Evolutionary conservation across 2,329 filamentous ascomycete species (phyloP).

Genomic region (Elsinoe ampelina): DNA sequence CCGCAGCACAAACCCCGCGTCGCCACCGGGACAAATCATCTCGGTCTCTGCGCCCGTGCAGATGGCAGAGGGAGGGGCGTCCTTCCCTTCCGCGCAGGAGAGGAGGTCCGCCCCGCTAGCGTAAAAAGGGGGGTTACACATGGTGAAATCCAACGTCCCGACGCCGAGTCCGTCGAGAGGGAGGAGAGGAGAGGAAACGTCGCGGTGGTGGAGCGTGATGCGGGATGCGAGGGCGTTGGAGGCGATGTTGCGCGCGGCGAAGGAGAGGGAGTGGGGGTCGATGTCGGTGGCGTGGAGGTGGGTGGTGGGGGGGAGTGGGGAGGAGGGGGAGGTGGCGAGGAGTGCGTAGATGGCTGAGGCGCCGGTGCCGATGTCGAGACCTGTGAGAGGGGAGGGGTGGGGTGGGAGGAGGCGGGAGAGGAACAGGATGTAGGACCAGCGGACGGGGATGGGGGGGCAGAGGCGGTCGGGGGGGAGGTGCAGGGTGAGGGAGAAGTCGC

Average conservation of each 20-base stretch:
- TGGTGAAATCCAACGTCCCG: constrained; percentile 65
- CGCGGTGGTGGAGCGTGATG: constrained; percentile 55
- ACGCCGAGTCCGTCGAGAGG: constrained; percentile 49
- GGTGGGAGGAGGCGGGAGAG: constrained; percentile 3
- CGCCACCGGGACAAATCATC: constrained; percentile 70
- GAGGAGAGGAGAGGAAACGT: constrained; percentile 48
- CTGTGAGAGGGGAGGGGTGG: background rate
- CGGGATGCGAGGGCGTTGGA: constrained; percentile 55
- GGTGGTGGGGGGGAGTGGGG: constrained; percentile 59
- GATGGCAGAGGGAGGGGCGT: constrained; percentile 58
- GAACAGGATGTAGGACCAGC: constrained; percentile 19
- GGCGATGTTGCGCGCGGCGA: constrained; percentile 57
- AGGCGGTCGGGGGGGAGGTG: constrained; percentile 67
- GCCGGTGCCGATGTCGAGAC: constrained; percentile 58
- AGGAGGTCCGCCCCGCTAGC: constrained; percentile 60
- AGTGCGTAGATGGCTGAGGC: constrained; percentile 88
- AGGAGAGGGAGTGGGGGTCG: constrained; percentile 58
- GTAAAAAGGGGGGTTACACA: constrained; percentile 96
- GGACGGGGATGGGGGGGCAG: constrained; percentile 65
- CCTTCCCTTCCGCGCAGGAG: constrained; percentile 55
- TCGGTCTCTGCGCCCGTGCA: constrained; percentile 71
- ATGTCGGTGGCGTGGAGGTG: constrained; percentile 51
- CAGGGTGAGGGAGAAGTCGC: constrained; percentile 64
- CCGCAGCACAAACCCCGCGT: constrained; percentile 61
- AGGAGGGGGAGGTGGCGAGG: constrained; percentile 59